These are phyloP conservation scores for Phytophthora pluvialis DNA, from an alignment of 352 stramenopile species.

Conservation along the genomic window DNA sequence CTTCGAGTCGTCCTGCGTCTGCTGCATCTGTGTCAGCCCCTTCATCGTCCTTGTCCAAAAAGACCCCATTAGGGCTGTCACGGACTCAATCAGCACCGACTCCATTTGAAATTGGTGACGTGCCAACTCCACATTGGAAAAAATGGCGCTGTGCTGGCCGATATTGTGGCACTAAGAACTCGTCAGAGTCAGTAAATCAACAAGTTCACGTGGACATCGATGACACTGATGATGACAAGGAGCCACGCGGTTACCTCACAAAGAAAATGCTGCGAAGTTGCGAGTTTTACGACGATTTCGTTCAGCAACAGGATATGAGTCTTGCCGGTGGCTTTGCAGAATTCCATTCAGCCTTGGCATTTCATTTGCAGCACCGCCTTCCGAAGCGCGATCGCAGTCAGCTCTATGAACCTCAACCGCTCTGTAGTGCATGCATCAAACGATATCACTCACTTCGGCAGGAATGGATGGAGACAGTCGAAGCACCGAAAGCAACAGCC, in stretches of 20 bases:
- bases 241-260: slow-evolving; percentile 58
- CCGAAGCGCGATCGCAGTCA: slow-evolving; percentile 54
- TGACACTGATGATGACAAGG: slow-evolving; percentile 4
- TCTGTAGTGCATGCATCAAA: slow-evolving; percentile 54
- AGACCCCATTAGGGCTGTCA: not conserved
- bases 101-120: slow-evolving; percentile 33
- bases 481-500: not conserved
- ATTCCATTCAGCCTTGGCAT: slow-evolving; percentile 48
- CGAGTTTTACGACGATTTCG: slow-evolving; percentile 66
- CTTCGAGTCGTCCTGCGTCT: slow-evolving; percentile 26
- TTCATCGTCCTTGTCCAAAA: slow-evolving; percentile 4
- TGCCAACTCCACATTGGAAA: slow-evolving; percentile 29
- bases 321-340: slow-evolving; percentile 48
- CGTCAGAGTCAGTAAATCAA: slow-evolving; percentile 1
- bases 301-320: slow-evolving; percentile 48
- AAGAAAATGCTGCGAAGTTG: slow-evolving; percentile 75
- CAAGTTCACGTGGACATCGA: slow-evolving; percentile 9
- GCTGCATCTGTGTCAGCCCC: slow-evolving; percentile 11
- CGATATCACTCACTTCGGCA: slow-evolving; percentile 55
- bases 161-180: slow-evolving; percentile 32
- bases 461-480: slow-evolving; percentile 39
- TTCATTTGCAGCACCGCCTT: slow-evolving; percentile 65
- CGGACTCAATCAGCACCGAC: slow-evolving; percentile 58
- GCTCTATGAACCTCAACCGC: slow-evolving; percentile 63
- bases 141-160: slow-evolving; percentile 62